Percentiles rank a stretch among this genome's conserved stretches.
Evolutionary conservation across 1,139 yeast species (phyloP).

Genomic region (Diutina neorugosa): DNA sequence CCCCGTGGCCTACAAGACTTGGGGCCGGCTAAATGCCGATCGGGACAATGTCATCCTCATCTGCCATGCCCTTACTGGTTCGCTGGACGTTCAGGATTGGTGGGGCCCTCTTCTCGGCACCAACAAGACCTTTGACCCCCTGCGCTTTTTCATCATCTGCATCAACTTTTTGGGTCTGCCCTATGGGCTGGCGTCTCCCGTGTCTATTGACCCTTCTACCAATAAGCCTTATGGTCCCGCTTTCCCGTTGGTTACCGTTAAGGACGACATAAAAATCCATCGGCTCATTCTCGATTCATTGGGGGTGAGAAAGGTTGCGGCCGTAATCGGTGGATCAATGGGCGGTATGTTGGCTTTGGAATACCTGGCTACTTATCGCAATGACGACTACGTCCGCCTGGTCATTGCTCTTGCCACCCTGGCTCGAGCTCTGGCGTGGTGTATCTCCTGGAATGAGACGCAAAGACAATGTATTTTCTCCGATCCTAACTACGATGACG

Average conservation of each 20-base stretch:
- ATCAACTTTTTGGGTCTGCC: conserved; percentile 90
- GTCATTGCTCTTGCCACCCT: conserved; percentile 86
- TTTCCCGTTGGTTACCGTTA: conserved; percentile 82
- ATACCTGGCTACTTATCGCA: conserved; percentile 58
- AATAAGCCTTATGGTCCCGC: conserved; percentile 82
- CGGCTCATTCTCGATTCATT: conserved; percentile 60
- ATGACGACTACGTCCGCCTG: conserved; percentile 55
- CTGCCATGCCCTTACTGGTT: conserved; percentile 93
- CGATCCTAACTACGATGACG: conserved; percentile 87
- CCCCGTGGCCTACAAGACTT: conserved; percentile 91
- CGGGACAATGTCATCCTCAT: conserved; percentile 72
- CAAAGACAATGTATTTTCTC: conserved; percentile 92
- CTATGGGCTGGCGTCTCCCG: conserved; percentile 90
- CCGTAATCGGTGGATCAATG: conserved; percentile 95
- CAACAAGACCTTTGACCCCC: conserved; percentile 81
- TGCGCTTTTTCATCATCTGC: conserved; percentile 75
- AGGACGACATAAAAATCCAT: conserved; percentile 85
- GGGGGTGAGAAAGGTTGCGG: conserved; percentile 65
- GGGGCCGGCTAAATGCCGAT: conserved; percentile 69
- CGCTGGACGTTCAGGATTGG: conserved; percentile 94
- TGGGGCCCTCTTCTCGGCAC: conserved; percentile 95
- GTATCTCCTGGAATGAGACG: conserved; percentile 97
- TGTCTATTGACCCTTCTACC: conserved; percentile 61
- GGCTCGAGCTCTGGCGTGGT: conserved; percentile 96
- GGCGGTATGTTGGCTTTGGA: conserved; percentile 98